Percentiles rank a stretch among this genome's conserved stretches.
Conservation (phyloP, 1,139 yeast species). For the Diutina pseudorugosa region DNA sequence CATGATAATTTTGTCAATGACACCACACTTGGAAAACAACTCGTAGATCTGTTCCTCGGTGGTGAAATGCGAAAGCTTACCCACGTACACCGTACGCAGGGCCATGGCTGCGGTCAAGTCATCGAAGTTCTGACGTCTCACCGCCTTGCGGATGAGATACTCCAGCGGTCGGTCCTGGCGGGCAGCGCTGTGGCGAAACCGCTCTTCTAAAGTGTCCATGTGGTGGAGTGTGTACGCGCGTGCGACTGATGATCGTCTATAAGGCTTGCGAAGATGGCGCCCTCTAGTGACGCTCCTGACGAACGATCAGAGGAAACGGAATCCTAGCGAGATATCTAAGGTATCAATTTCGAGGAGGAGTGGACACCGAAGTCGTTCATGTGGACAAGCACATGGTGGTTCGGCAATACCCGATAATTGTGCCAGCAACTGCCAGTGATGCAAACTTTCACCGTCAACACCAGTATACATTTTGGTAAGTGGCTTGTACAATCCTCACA, state of each 20-base stretch:
- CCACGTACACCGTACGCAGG: conserved; percentile 75
- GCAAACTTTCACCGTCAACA: no score
- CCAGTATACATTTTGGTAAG: no score
- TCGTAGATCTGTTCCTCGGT: conserved; percentile 91
- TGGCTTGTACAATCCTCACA: no score
- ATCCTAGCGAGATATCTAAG: no score
- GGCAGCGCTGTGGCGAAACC: conserved; percentile 30
- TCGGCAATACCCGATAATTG: no score
- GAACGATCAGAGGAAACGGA: no score
- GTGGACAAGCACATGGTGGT: no score
- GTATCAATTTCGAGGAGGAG: no score
- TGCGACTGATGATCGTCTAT: background rate
- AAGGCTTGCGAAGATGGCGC: no score
- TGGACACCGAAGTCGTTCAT: no score
- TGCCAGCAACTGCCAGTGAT: no score
- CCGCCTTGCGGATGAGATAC: conserved; percentile 66
- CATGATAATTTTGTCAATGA: conserved; percentile 72
- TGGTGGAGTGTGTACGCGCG: background rate
- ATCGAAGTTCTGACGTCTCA: conserved; percentile 38
- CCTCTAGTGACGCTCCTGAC: no score
- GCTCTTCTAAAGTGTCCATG: conserved; percentile 1
- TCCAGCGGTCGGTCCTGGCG: conserved; percentile 71
- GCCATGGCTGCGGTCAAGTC: conserved; percentile 52
- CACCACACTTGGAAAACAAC: conserved; percentile 69
- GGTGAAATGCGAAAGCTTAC: conserved; percentile 72